Evolutionary conservation across 2,329 filamentous ascomycete species (phyloP).

Genomic region (Penicillium sp.): DNA sequence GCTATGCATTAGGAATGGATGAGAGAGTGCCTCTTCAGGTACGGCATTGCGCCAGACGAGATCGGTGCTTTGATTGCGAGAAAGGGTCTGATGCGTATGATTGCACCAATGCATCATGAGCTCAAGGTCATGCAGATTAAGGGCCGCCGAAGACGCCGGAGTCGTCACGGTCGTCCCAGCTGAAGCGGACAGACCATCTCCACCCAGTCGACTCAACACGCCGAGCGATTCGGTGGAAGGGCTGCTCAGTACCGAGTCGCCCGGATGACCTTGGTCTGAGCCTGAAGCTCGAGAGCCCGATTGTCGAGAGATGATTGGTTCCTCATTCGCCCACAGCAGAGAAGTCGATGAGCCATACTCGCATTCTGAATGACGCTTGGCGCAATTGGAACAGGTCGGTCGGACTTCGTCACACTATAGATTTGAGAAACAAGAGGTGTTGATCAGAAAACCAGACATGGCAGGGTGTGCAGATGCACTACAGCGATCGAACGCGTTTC

Average conservation of each 20-base stretch:
- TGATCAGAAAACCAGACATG: neutral
- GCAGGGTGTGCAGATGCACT: neutral
- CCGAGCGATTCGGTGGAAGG: conserved; percentile 19
- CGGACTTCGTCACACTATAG: conserved; percentile 29
- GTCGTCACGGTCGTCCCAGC: neutral
- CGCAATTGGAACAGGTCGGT: conserved; percentile 29
- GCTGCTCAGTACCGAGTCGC: conserved; percentile 9
- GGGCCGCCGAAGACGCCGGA: conserved; percentile 20
- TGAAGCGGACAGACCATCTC: conserved; percentile 5
- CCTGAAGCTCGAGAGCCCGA: conserved; percentile 13
- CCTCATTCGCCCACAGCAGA: conserved; percentile 29
- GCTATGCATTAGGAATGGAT: conserved; percentile 35
- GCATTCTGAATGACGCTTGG: conserved; percentile 27
- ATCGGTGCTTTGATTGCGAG: conserved; percentile 27
- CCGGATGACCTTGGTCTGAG: conserved; percentile 15
- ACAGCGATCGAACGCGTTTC: neutral
- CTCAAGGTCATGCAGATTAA: conserved; percentile 43
- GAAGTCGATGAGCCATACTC: conserved; percentile 29
- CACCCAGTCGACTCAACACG: conserved; percentile 20
- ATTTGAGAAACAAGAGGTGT: neutral
- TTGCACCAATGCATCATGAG: conserved; percentile 38
- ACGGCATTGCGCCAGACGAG: conserved; percentile 29
- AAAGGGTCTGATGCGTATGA: conserved; percentile 27
- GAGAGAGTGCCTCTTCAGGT: conserved; percentile 29
- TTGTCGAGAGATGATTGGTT: conserved; percentile 8